phyloP scores from a whole-genome alignment of 2,329 filamentous ascomycete species.

The Cytospora piceicola region DNA sequence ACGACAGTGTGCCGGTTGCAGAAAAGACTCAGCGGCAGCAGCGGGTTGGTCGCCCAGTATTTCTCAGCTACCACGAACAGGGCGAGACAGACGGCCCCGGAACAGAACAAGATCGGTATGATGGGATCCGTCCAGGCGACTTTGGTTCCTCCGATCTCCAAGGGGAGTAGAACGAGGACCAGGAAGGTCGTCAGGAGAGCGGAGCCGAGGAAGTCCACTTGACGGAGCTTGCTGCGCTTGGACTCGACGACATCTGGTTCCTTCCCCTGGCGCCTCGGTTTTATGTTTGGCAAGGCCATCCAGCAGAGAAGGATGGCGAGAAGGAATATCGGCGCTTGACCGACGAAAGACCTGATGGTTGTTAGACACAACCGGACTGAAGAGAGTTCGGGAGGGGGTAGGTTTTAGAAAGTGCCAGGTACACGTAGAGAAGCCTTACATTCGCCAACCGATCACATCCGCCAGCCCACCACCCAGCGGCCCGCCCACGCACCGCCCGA shows the following conservation, averaged over 20 bases:
- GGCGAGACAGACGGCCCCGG: constrained; percentile 37
- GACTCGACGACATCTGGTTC: constrained; percentile 29
- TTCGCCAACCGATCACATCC: constrained; percentile 68
- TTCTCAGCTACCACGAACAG: constrained; percentile 42
- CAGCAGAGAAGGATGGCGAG: constrained; percentile 49
- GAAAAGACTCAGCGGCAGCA: constrained; percentile 62
- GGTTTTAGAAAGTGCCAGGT: no score
- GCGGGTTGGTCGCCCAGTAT: constrained; percentile 55
- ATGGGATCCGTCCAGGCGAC: constrained; percentile 45
- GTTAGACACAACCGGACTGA: neutral
- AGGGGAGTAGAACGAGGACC: constrained; percentile 44
- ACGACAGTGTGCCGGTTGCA: constrained; percentile 55
- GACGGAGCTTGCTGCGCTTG: constrained; percentile 44
- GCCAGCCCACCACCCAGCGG: constrained; percentile 64
- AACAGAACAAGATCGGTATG: constrained; percentile 39
- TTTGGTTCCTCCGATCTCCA: constrained; percentile 46
- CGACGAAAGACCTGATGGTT: constrained; percentile 54
- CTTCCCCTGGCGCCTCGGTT: constrained; percentile 5
- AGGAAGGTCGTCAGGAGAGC: constrained; percentile 45
- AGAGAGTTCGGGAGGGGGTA: neutral
- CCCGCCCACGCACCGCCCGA: constrained; percentile 55
- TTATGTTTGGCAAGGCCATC: constrained; percentile 41
- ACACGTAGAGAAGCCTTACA: constrained; percentile 45
- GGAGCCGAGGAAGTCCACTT: constrained; percentile 64
- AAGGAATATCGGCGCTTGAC: constrained; percentile 59